Evolutionary conservation across 305 asterid species (phyloP).

Genomic region (Ajuga reptans): DNA sequence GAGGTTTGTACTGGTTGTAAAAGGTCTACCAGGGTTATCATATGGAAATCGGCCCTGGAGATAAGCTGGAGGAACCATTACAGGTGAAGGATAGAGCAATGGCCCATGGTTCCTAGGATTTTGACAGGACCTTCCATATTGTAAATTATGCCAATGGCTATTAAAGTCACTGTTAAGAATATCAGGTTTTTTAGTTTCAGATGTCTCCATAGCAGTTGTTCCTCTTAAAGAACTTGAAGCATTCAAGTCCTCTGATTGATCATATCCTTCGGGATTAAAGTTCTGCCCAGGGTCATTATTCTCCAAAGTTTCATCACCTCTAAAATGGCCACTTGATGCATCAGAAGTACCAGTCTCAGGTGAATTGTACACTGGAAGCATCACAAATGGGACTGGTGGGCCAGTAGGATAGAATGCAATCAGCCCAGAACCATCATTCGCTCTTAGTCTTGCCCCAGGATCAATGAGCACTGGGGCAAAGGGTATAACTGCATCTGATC

Average conservation of each 20-base stretch:
- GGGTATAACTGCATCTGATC: constrained; percentile 59
- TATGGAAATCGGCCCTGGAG: constrained; percentile 71
- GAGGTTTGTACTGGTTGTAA: constrained; percentile 47
- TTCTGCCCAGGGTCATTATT: constrained; percentile 42
- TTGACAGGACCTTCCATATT: constrained; percentile 85
- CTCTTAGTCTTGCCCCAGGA: constrained; percentile 60
- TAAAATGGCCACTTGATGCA: constrained; percentile 45
- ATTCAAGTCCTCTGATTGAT: constrained; percentile 45
- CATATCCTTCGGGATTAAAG: constrained; percentile 42
- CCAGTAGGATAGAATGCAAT: constrained; percentile 90
- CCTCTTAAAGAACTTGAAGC: constrained; percentile 43
- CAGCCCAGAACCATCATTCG: constrained; percentile 57
- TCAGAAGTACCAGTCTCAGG: constrained; percentile 58
- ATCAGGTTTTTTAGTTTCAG: constrained; percentile 58
- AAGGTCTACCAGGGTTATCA: constrained; percentile 81
- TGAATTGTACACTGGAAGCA: constrained; percentile 80
- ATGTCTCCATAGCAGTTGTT: constrained; percentile 36
- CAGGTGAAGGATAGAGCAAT: constrained; percentile 56
- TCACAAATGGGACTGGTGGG: constrained; percentile 89
- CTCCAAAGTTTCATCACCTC: constrained; percentile 45
- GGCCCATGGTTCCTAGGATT: constrained; percentile 53
- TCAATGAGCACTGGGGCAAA: constrained; percentile 70
- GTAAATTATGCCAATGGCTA: constrained; percentile 89
- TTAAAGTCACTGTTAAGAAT: constrained; percentile 83
- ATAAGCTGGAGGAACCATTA: constrained; percentile 78